Evolutionary conservation across 2,329 filamentous ascomycete species (phyloP).

Genomic region (Blastomyces parvus): DNA sequence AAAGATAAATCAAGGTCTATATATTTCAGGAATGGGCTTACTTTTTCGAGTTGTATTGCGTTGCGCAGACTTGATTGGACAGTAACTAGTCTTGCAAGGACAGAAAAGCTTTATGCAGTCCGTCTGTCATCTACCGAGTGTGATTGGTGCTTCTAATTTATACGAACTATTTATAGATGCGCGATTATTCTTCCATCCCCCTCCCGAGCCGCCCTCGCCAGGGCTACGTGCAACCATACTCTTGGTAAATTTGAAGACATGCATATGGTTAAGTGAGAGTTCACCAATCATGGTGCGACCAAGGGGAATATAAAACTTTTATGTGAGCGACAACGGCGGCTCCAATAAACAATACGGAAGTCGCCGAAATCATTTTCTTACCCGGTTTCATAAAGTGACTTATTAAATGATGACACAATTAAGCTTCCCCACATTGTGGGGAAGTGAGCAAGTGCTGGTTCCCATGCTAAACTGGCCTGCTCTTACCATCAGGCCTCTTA

Average conservation of each 20-base stretch:
- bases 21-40: no score
- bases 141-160: neutral
- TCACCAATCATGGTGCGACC: neutral
- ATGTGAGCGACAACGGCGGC: neutral
- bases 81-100: neutral
- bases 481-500: neutral
- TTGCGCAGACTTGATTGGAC: neutral
- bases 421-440: constrained; percentile 1
- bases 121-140: neutral
- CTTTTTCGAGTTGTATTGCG: no score
- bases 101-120: neutral
- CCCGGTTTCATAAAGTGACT: neutral
- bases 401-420: neutral
- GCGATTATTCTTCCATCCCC: neutral
- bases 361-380: neutral
- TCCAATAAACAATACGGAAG: neutral
- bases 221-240: neutral
- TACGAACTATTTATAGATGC: no score
- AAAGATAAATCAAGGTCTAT: no score
- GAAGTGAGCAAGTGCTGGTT: neutral
- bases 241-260: neutral
- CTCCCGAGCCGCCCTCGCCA: no score
- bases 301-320: neutral
- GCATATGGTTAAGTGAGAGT: neutral
- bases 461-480: neutral